Evolutionary conservation across 139 green algal genomes (phyloP), one percentile per base, ranked within the genome.

Genomic region (Chlorella ohadii): DNA sequence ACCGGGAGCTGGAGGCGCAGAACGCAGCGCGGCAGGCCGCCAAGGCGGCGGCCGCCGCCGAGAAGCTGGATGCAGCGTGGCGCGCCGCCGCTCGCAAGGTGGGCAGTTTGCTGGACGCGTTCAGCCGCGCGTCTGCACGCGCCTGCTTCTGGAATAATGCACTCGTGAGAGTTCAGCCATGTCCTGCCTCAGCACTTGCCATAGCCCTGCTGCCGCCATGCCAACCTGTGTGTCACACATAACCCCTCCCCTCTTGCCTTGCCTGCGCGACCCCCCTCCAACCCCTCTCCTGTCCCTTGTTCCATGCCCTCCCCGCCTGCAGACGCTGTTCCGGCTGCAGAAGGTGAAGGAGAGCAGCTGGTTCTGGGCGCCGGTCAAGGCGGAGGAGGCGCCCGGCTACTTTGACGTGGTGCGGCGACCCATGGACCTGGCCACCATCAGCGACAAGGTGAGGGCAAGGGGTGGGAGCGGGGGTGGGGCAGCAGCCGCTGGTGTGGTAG

Each of bases 391-490:
- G 17, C 89, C 89, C 15, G 87, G 70, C 25, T 92, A 92, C 64
- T 22, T 28, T n/a, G 31, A 79, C 4, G 77, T 91, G 3, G 78
- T 94, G n/a, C 33, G 31, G 2, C 87, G 75, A 4, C 90, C 91
- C 80, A 94, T 93, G 91, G 86, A 94, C 78, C 83, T 94, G 56
- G 72, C 67, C 57, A 93, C 83, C 15, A 82, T 94, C 34, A 70
- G 25, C 15, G 47, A 64, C 64, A 83, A 82, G 71, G 75, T 94
- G n/a, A 41, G 79, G n/a, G 44, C 51, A 4, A 9, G 6, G 44
- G n/a, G n/a, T n/a, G n/a, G n/a, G n/a, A n/a, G n/a, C n/a, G n/a
- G n/a, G n/a, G n/a, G n/a, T n/a, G n/a, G n/a, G n/a, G n/a, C n/a
- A n/a, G n/a, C n/a, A n/a, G n/a, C n/a, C n/a, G n/a, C n/a, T n/a